phyloP scores from a whole-genome alignment of 148 eudicot species.

The Pharnaceum exiguum region DNA sequence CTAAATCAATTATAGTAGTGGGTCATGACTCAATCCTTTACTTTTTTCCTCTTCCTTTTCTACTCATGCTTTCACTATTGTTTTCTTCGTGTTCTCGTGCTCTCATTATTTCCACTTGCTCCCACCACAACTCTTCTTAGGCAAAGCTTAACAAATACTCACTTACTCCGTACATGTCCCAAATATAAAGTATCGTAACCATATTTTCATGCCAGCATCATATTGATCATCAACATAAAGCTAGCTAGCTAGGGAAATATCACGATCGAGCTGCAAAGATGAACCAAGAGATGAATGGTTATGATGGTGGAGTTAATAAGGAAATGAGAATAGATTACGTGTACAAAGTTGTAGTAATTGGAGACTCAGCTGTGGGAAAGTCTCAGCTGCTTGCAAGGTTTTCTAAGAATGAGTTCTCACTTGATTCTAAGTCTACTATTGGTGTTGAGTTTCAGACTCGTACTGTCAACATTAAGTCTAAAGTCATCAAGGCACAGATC shows the following conservation, averaged over 20 bases:
- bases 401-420: constrained; percentile 63
- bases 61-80: background rate
- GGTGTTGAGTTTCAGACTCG: constrained; percentile 91
- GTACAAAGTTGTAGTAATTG: constrained; percentile 80
- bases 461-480: constrained; percentile 54
- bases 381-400: constrained; percentile 66
- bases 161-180: background rate
- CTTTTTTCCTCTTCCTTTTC: too few species aligned
- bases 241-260: background rate
- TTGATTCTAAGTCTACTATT: constrained; percentile 86
- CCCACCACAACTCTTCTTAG: background rate
- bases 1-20: constrained; percentile 7
- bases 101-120: constrained; percentile 3
- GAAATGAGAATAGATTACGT: constrained; percentile 70
- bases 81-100: background rate
- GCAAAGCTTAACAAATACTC: constrained; percentile 5
- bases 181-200: too few species aligned
- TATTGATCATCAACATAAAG: too few species aligned
- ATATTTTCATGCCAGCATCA: too few species aligned
- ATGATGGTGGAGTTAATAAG: constrained; percentile 8
- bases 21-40: constrained; percentile 14
- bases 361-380: constrained; percentile 84
- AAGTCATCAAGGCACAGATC: constrained; percentile 89
- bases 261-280: constrained; percentile 5
- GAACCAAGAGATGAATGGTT: constrained; percentile 41